phyloP scores from a whole-genome alignment of 1,139 yeast species.

The Kluyveromyces marxianus region DNA sequence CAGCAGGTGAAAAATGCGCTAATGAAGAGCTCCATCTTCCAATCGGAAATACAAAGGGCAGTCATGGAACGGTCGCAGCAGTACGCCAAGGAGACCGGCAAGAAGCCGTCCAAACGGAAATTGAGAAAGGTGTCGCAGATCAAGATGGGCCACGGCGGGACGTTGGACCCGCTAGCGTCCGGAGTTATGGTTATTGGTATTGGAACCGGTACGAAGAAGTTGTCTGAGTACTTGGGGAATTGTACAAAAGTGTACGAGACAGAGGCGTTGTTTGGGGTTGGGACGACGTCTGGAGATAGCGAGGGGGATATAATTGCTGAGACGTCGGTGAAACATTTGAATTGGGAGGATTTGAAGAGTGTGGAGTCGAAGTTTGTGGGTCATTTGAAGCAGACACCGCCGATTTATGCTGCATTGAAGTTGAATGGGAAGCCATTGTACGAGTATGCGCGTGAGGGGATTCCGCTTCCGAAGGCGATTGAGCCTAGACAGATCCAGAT shows the following conservation, averaged over 20 bases:
- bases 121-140: slow-evolving; percentile 48
- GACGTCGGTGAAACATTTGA: slow-evolving; percentile 51
- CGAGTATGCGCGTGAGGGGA: slow-evolving; percentile 87
- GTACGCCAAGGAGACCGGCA: slow-evolving; percentile 36
- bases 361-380: slow-evolving; percentile 66
- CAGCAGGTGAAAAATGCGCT: slow-evolving; percentile 56
- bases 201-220: slow-evolving; percentile 79
- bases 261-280: slow-evolving; percentile 76
- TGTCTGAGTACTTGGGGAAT: slow-evolving; percentile 64
- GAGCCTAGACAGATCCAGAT: slow-evolving; percentile 68
- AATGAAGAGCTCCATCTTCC: slow-evolving; percentile 53
- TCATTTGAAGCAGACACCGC: slow-evolving; percentile 81
- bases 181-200: slow-evolving; percentile 91
- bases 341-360: slow-evolving; percentile 43
- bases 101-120: slow-evolving; percentile 36
- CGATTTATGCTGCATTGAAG: slow-evolving; percentile 87
- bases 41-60: slow-evolving; percentile 44
- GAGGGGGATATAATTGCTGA: slow-evolving; percentile 74
- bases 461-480: slow-evolving; percentile 75
- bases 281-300: slow-evolving; percentile 90
- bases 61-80: slow-evolving; percentile 43
- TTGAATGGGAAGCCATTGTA: slow-evolving; percentile 92
- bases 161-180: slow-evolving; percentile 89
- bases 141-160: slow-evolving; percentile 98
- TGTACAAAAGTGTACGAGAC: slow-evolving; percentile 76